phyloP scores from a whole-genome alignment of 2,329 filamentous ascomycete genomes.

The Alternaria rosae region DNA sequence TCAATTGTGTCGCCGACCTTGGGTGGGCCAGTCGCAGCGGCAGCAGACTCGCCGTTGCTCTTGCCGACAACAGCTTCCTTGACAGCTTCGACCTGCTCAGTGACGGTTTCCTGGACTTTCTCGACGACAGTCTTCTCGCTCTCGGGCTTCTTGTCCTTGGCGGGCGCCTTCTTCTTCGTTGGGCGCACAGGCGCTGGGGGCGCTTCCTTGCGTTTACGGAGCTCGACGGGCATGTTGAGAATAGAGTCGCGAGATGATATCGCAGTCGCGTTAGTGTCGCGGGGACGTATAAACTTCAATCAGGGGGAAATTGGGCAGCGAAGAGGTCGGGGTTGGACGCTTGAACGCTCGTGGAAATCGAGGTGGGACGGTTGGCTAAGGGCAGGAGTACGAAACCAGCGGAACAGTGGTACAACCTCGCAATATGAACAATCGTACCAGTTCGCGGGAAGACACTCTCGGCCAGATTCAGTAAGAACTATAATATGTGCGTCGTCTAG shows the following conservation, averaged over 20 bases:
- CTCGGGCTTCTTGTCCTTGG: conserved; percentile 45
- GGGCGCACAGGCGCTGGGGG: conserved; percentile 57
- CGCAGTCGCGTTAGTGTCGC: conserved; percentile 33
- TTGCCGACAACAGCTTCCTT: conserved; percentile 43
- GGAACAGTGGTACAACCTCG: conserved; percentile 20
- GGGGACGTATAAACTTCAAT: conserved; percentile 10
- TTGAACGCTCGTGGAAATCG: conserved; percentile 4
- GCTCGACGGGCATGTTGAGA: conserved; percentile 59
- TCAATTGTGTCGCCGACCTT: conserved; percentile 61
- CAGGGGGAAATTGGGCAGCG: conserved; percentile 8
- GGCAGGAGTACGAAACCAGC: conserved; percentile 13
- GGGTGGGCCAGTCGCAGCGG: conserved; percentile 31
- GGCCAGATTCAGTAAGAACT: conserved; percentile 5
- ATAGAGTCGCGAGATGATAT: conserved; percentile 31
- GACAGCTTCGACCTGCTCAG: conserved; percentile 43
- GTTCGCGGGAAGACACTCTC: conserved; percentile 7
- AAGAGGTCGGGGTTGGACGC: conserved; percentile 6
- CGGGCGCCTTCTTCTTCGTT: conserved; percentile 57
- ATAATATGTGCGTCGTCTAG: conserved; percentile 4
- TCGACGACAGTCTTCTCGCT: conserved; percentile 44
- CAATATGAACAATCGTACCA: conserved; percentile 14
- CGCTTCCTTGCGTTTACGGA: conserved; percentile 68
- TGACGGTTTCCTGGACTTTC: conserved; percentile 43
- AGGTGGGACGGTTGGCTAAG: conserved; percentile 24
- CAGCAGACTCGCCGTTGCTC: conserved; percentile 28